These are phyloP conservation scores for Voacanga thouarsii DNA, from an alignment of 257 asterid species.

Conservation along the genomic window DNA sequence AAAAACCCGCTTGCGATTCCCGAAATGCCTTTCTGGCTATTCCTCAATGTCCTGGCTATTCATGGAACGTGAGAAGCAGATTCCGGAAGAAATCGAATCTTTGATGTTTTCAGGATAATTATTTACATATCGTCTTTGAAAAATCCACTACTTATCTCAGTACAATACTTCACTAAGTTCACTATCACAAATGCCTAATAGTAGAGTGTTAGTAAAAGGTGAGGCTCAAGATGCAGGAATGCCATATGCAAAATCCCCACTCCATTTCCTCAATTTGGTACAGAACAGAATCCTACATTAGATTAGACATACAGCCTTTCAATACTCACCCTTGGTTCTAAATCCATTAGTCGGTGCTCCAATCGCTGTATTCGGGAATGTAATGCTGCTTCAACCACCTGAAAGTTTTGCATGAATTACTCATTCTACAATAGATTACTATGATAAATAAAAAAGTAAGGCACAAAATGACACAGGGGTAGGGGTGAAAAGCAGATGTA, in stretches of 20 bases:
- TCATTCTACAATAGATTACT: neutral
- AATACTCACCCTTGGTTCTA: slow-evolving; percentile 93
- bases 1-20: too few species aligned
- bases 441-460: neutral
- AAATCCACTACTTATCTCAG: neutral
- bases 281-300: neutral
- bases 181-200: neutral
- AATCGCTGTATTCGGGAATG: slow-evolving; percentile 86
- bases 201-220: neutral
- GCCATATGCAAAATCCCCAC: neutral
- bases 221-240: neutral
- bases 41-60: too few species aligned
- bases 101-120: neutral
- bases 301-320: neutral
- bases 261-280: slow-evolving; percentile 4
- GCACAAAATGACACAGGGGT: neutral
- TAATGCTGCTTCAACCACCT: slow-evolving; percentile 99
- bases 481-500: too few species aligned
- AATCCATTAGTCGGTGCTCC: slow-evolving; percentile 74
- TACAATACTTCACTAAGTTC: neutral
- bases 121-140: neutral
- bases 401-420: slow-evolving; percentile 19
- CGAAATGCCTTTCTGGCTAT: too few species aligned
- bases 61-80: too few species aligned
- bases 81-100: too few species aligned